Base-by-base conservation (phyloP, 805 yeast species). In the Blastobotrys terrestris region DNA sequence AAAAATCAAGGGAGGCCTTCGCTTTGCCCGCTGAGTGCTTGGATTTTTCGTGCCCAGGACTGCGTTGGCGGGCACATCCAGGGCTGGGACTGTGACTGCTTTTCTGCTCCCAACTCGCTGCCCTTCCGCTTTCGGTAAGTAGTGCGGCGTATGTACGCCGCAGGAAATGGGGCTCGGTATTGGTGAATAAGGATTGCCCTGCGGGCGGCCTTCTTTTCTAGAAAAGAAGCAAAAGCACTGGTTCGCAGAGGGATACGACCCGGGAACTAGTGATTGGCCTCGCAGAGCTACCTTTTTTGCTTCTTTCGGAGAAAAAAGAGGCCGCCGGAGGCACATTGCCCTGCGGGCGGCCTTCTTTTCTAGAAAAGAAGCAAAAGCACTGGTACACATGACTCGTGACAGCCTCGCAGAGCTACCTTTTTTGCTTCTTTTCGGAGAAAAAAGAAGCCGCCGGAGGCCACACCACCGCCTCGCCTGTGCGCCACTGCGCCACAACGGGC, bases 81-180 rank as follows among this genome's bases (percentile, higher is more conserved):
- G 44, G 19, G 6, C 19, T n/a, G 44, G 19, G 19, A 15, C 44
- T 41, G 44, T 41, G 44, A 41, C 44, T 41, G 44, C 19, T 41
- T 41, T 41, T 39, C 35, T 11, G 35, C 8, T 5, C 11, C 8
- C 35, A 26, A 11, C 11, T 26, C 8, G 35, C 8, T 6, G 35
- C 35, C 11, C 11, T 26, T 11, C 35, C 35, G 35, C n/a, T 26
- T 26, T 26, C 8, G 35, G 35, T 6, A 26, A 11, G 11, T 5
- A 5, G 35, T 26, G 35, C 35, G 35, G 35, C 35, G 35, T 11
- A 26, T n/a, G n/a, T n/a, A n/a, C n/a, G n/a, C n/a, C n/a, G n/a
- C n/a, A n/a, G n/a, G n/a, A n/a, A n/a, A n/a, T n/a, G n/a, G n/a
- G n/a, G n/a, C n/a, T n/a, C n/a, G n/a, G n/a, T n/a, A n/a, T n/a